Evolutionary conservation across 768 basidiomycete genomes (phyloP).

Genomic region (Russula lepida): DNA sequence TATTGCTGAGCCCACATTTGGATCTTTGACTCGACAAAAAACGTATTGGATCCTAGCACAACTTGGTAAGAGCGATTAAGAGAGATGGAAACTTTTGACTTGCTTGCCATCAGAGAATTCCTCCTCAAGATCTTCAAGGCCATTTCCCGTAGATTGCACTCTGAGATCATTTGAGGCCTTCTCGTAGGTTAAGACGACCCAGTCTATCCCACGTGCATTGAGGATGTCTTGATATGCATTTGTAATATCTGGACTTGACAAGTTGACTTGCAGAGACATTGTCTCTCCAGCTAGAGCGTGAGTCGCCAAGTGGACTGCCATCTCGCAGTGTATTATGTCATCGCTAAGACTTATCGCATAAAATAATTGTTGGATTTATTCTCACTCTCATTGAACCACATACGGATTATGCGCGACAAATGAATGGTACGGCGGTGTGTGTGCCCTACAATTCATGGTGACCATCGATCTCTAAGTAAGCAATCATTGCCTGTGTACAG

Average conservation of each 20-base stretch:
- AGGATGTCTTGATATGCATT: constrained; percentile 72
- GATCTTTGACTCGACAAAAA: constrained; percentile 77
- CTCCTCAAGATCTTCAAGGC: constrained; percentile 84
- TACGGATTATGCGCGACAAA: too few species aligned
- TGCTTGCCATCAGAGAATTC: constrained; percentile 93
- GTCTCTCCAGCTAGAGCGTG: not conserved
- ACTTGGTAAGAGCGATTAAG: constrained; percentile 10
- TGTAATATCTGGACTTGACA: constrained; percentile 62
- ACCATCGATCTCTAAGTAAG: not conserved
- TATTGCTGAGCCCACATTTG: constrained; percentile 48
- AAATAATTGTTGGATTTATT: too few species aligned
- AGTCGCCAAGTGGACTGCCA: too few species aligned
- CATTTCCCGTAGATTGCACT: constrained; percentile 75
- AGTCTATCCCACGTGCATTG: constrained; percentile 58
- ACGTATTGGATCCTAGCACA: constrained; percentile 81
- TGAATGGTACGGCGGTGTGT: too few species aligned
- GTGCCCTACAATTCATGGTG: not conserved
- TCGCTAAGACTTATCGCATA: not conserved
- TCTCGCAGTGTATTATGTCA: not conserved
- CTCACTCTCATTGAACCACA: too few species aligned
- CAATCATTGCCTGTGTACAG: not conserved
- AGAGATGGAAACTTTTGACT: constrained; percentile 22
- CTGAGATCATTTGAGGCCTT: constrained; percentile 79
- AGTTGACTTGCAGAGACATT: constrained; percentile 77
- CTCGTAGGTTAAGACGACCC: constrained; percentile 76